A percentile compares a stretch with the other conserved stretches of the same genome.
These are phyloP conservation scores for Claviceps purpurea DNA, from an alignment of 2,329 filamentous ascomycete genomes.

Conservation along the genomic window DNA sequence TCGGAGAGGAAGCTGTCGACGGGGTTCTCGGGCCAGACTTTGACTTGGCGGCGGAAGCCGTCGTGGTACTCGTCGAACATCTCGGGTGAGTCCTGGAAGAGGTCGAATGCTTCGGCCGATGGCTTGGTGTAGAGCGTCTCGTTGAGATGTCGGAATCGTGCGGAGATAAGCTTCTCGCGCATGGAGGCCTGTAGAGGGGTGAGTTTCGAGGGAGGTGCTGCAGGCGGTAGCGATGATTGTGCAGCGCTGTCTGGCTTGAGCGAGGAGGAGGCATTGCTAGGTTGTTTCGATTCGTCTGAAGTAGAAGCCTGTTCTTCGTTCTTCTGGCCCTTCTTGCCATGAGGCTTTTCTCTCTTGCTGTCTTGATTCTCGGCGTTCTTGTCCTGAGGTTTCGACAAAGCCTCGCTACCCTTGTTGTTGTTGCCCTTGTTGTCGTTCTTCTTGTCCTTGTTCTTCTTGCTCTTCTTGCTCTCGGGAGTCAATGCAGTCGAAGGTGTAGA, in stretches of 20 bases:
- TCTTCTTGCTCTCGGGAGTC: neutral
- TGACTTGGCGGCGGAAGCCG: slow-evolving; percentile 89
- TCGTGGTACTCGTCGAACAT: slow-evolving; percentile 96
- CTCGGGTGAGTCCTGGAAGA: slow-evolving; percentile 76
- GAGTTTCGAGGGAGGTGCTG: slow-evolving; percentile 43
- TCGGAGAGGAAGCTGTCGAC: slow-evolving; percentile 73
- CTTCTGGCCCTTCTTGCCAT: slow-evolving; percentile 13
- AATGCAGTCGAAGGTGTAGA: neutral
- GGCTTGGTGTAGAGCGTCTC: slow-evolving; percentile 91
- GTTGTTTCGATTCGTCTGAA: slow-evolving; percentile 7
- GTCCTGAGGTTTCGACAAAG: slow-evolving; percentile 12
- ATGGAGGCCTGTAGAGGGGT: slow-evolving; percentile 90
- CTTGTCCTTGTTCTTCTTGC: neutral
- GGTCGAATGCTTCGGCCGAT: slow-evolving; percentile 65
- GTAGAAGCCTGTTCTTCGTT: slow-evolving; percentile 8
- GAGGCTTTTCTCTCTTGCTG: slow-evolving; percentile 17
- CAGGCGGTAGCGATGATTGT: slow-evolving; percentile 21
- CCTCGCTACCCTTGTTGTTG: slow-evolving; percentile 1
- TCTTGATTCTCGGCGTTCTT: slow-evolving; percentile 28
- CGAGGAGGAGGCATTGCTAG: slow-evolving; percentile 5
- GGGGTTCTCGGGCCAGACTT: slow-evolving; percentile 92
- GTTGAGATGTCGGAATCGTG: slow-evolving; percentile 94
- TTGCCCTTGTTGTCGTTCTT: neutral
- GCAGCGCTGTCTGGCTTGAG: slow-evolving; percentile 12
- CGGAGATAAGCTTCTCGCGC: slow-evolving; percentile 87